Evolutionary conservation across 441 rosid species (phyloP).

Genomic region (Melastoma candidum): DNA sequence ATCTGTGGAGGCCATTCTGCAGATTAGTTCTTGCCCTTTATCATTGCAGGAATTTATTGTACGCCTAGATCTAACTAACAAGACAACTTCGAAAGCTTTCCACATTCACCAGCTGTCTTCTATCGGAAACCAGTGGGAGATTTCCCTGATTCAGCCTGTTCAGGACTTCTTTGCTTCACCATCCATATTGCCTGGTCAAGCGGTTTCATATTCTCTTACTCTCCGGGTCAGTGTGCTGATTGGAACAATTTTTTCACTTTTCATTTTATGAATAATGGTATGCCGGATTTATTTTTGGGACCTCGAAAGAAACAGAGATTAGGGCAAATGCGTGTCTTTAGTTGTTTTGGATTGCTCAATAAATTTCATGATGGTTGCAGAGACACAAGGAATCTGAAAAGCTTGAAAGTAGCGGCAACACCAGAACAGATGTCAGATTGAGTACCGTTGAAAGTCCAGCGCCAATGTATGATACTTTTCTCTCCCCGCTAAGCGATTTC

Average conservation of each 20-base stretch:
- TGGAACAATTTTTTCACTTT: conserved; percentile 1
- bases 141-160: conserved; percentile 68
- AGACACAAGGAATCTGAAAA: conserved; percentile 32
- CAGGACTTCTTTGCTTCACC: conserved; percentile 57
- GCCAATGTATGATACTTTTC: conserved; percentile 38
- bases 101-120: conserved; percentile 74
- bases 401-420: conserved; percentile 24
- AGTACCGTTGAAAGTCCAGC: conserved; percentile 31
- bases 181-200: conserved; percentile 67
- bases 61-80: conserved; percentile 80
- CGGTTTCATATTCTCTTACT: conserved; percentile 73
- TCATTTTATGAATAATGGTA: neutral
- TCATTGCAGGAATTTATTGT: conserved; percentile 79
- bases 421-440: conserved; percentile 46
- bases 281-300: neutral
- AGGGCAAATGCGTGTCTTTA: neutral
- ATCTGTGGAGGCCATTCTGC: conserved; percentile 67
- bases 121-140: conserved; percentile 74
- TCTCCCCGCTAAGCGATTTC: conserved; percentile 73
- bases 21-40: conserved; percentile 78
- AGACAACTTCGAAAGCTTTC: conserved; percentile 57
- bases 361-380: conserved; percentile 33
- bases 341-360: neutral
- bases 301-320: conserved; percentile 5
- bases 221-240: conserved; percentile 51